Conservation (phyloP, 495 filamentous ascomycete genomes). For the Aspergillus campestris region DNA sequence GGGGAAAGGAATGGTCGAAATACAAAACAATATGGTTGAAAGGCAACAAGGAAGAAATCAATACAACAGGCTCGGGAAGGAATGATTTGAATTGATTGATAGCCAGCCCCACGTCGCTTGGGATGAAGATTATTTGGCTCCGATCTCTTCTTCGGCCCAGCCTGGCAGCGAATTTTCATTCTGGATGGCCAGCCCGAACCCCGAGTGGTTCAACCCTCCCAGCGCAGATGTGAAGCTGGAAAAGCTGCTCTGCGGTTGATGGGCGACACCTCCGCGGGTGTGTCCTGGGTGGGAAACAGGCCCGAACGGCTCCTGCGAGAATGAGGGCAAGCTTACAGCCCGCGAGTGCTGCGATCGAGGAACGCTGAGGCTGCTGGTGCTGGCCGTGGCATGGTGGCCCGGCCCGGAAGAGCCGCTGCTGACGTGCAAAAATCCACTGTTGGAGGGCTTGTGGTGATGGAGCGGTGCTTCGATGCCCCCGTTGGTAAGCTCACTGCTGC, state of each 20-base stretch:
- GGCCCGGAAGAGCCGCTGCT: slow-evolving; percentile 56
- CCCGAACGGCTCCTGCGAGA: slow-evolving; percentile 52
- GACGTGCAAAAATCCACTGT: slow-evolving; percentile 48
- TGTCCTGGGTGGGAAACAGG: slow-evolving; percentile 37
- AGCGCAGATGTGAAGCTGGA: slow-evolving; percentile 50
- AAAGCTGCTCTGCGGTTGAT: slow-evolving; percentile 48
- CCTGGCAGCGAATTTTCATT: slow-evolving; percentile 55
- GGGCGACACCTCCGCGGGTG: slow-evolving; percentile 36
- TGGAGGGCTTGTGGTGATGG: slow-evolving; percentile 50
- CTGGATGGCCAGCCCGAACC: slow-evolving; percentile 55
- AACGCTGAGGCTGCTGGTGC: slow-evolving; percentile 49
- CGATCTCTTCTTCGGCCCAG: slow-evolving; percentile 58
- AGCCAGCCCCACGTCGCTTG: slow-evolving; percentile 6
- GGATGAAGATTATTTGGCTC: slow-evolving; percentile 38
- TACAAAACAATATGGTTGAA: slow-evolving; percentile 10
- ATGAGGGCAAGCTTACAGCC: slow-evolving; percentile 74
- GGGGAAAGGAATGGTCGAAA: slow-evolving; percentile 27
- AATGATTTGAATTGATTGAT: slow-evolving; percentile 15
- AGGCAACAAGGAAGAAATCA: slow-evolving; percentile 2
- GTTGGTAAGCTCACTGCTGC: slow-evolving; percentile 48
- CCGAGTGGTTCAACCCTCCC: slow-evolving; percentile 48
- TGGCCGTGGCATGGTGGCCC: slow-evolving; percentile 51
- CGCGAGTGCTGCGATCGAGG: slow-evolving; percentile 69
- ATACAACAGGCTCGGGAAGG: slow-evolving; percentile 5
- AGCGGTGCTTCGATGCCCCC: slow-evolving; percentile 40